Evolutionary conservation across 805 yeast species (phyloP), one percentile per base, ranked within the genome.

Genomic region (Cyberlindnera euphorbiiphila): DNA sequence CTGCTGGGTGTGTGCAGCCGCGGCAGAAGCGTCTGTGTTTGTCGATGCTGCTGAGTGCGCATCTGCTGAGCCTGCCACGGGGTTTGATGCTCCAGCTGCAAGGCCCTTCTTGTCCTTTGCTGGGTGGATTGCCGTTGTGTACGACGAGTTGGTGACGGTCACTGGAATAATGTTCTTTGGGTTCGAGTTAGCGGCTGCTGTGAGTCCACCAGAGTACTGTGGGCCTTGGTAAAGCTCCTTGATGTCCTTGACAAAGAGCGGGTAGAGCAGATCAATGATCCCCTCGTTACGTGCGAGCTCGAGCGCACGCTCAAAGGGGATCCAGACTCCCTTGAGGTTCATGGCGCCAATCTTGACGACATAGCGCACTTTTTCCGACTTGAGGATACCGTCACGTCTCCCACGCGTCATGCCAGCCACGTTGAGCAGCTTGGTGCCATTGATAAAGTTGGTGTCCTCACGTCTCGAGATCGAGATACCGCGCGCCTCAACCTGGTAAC

Each of bases 311-410:
- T 79, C 85, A 56, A 79, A 79, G 6, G 86, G 86, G 36, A 79
- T 78, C 86, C 86, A 79, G 25, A 79, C 86, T 31, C 86, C 86
- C 55, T 79, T 79, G 46, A 79, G 63, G 56, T 79, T 82, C 85
- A 79, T 79, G 12, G 81, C 74, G n/a, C 86, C 86, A 52, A 79
- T 78, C 56, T 79, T 79, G 22, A 79, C 85, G 29, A 79, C 86
- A 50, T 78, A 80, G 25, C 85, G 64, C 14, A 76, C 74, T 56
- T 79, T 79, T 56, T 79, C 86, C 37, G 73, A 68, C 56, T 79
- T 79, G 34, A 79, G 64, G 37, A 79, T 79, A 16, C 86, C 86
- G 57, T 79, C 86, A 54, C 86, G 64, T 39, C 85, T 66, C 25
- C 86, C 86, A 51, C 86, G 66, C 11, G 85, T 79, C 85, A 79